These are phyloP conservation scores for Gossypium laxum DNA, from an alignment of 441 rosid species.

Conservation along the genomic window DNA sequence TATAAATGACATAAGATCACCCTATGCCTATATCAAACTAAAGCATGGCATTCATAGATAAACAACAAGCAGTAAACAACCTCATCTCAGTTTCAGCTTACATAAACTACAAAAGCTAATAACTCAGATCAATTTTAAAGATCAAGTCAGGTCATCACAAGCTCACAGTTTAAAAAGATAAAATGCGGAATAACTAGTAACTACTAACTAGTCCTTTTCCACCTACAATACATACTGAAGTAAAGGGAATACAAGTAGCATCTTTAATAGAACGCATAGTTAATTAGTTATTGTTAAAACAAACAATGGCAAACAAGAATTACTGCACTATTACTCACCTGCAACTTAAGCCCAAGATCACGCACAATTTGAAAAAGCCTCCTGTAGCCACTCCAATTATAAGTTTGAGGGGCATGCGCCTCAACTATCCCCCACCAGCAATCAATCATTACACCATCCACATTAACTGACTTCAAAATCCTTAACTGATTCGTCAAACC, in stretches of 20 bases:
- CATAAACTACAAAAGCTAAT: background rate
- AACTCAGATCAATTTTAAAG: background rate
- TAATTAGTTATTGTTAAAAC: background rate
- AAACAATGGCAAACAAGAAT: background rate
- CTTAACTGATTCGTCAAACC: slow-evolving; percentile 39
- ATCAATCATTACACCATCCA: slow-evolving; percentile 59
- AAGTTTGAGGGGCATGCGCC: slow-evolving; percentile 48
- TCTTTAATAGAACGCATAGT: background rate
- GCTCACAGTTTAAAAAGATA: background rate
- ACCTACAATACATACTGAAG: background rate
- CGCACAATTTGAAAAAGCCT: slow-evolving; percentile 50
- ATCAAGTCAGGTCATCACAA: background rate
- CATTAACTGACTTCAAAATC: slow-evolving; percentile 41
- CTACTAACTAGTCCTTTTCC: background rate
- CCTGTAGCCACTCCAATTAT: slow-evolving; percentile 62
- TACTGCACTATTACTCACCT: slow-evolving; percentile 26
- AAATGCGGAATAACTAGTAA: background rate
- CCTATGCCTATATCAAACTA: background rate
- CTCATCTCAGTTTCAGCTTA: background rate
- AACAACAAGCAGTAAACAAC: background rate
- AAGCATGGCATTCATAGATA: background rate
- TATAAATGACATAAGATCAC: background rate
- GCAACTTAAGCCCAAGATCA: slow-evolving; percentile 51
- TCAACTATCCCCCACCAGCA: slow-evolving; percentile 82
- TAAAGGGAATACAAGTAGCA: background rate